Evolutionary conservation across 768 basidiomycete genomes (phyloP), one percentile per base, ranked within the genome.

Genomic region (Suillus lakei): DNA sequence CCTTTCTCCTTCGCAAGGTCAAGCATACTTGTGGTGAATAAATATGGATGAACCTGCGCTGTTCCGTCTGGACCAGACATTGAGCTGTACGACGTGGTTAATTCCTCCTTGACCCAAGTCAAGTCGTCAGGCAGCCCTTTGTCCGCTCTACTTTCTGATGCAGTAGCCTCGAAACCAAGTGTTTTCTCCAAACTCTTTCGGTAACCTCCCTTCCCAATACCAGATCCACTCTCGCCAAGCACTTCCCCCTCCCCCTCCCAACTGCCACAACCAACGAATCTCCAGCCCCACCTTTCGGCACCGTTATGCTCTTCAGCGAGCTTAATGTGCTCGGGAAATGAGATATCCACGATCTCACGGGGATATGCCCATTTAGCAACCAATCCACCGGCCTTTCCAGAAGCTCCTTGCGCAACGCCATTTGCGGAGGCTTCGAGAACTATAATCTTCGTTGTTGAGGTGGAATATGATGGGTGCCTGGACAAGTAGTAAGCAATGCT

Each of bases 331-430:
- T 96, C 88, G 15, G 82, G 63, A 51, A 79, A 77, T 1, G 92
- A 93, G 18, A 95, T 80, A 61, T 84, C 77, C 9, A 90, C 89
- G 36, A 95, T 80, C 67, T 88, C 86, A 59, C 84, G 85, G 0
- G 89, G 89, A 70, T 90, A 90, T 59, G 93, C 95, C 94, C 95
- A 90, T 77, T 89, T 87, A 0, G 95, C 93, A 23, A 96, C 84
- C 15, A 97, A 85, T 0, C 92, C 93, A 5, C 92, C 93, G 0
- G 93, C 91, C 73, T 95, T 95, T 21, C 93, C 93, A 0, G 89
- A 91, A 0, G 92, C 90, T 0, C 91, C 94, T 66, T 92, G 91
- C 0, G 93, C 94, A 23, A 87, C 82, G 7, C 87, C 88, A 54
- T 83, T 72, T 7, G 73, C 79, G 0, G 91, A 92, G 61, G 93